These are phyloP conservation scores for Scheffersomyces stambukii DNA, from an alignment of 1,139 yeast species.

Conservation along the genomic window DNA sequence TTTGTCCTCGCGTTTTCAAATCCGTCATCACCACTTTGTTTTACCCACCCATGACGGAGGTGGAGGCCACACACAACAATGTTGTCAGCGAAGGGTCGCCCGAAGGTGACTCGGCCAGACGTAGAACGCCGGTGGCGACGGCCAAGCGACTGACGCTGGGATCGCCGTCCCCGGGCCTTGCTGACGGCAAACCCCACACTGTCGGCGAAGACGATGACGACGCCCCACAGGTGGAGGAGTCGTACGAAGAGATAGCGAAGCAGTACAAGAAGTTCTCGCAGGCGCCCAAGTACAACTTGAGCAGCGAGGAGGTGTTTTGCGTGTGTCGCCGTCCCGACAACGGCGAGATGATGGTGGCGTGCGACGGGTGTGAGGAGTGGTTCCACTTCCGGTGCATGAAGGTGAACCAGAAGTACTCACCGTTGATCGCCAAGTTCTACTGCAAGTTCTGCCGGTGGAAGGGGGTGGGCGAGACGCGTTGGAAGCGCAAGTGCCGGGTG, in stretches of 20 bases:
- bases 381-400: slow-evolving; percentile 79
- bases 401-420: slow-evolving; percentile 48
- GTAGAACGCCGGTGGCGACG: not conserved
- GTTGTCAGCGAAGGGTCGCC: too few species aligned
- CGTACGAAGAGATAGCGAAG: slow-evolving; percentile 38
- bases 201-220: too few species aligned
- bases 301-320: slow-evolving; percentile 69
- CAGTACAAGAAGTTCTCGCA: slow-evolving; percentile 40
- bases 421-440: slow-evolving; percentile 59
- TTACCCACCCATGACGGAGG: too few species aligned
- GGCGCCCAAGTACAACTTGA: slow-evolving; percentile 42
- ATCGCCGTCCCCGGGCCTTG: slow-evolving; percentile 1
- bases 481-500: slow-evolving; percentile 77
- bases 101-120: too few species aligned
- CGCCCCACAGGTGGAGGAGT: slow-evolving; percentile 19
- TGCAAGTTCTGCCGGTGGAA: slow-evolving; percentile 72
- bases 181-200: too few species aligned
- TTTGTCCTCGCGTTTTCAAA: too few species aligned
- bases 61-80: too few species aligned
- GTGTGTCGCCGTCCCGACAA: slow-evolving; percentile 75
- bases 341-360: slow-evolving; percentile 78
- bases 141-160: slow-evolving; percentile 3
- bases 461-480: slow-evolving; percentile 42
- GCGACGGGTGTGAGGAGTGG: slow-evolving; percentile 97
- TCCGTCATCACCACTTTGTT: too few species aligned